Conservation (phyloP, 2,329 filamentous ascomycete species). For the Colletotrichum liaoningense region DNA sequence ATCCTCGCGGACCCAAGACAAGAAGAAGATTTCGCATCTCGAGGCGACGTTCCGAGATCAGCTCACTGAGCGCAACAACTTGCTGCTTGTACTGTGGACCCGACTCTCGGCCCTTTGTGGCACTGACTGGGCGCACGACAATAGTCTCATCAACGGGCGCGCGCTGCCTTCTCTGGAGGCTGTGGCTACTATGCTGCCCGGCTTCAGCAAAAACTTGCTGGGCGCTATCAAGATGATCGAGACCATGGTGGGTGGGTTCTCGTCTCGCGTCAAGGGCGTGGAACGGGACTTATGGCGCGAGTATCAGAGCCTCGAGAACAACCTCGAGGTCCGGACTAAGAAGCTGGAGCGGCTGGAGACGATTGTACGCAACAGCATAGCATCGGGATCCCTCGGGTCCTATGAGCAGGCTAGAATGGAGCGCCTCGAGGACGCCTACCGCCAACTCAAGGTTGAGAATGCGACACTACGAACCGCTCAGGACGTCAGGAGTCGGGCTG, state of each 20-base stretch:
- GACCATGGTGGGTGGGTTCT: conserved; percentile 80
- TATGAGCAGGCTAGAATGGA: conserved; percentile 60
- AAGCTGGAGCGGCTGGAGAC: conserved; percentile 89
- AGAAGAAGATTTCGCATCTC: conserved; percentile 78
- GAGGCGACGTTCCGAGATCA: conserved; percentile 89
- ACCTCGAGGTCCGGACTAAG: conserved; percentile 82
- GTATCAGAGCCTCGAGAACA: conserved; percentile 86
- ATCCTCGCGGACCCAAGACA: conserved; percentile 79
- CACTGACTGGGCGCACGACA: conserved; percentile 89
- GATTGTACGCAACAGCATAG: conserved; percentile 75
- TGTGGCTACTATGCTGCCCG: conserved; percentile 85
- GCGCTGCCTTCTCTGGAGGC: conserved; percentile 85
- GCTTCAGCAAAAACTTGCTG: conserved; percentile 90
- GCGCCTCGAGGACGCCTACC: conserved; percentile 70
- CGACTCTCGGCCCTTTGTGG: conserved; percentile 87
- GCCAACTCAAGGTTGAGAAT: conserved; percentile 73
- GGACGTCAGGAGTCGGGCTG: conserved; percentile 66
- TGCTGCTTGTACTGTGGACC: conserved; percentile 92
- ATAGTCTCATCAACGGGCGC: conserved; percentile 89
- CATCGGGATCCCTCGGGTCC: conserved; percentile 58
- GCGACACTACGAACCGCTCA: conserved; percentile 75
- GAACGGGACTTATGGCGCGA: conserved; percentile 92
- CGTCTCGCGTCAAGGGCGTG: conserved; percentile 82
- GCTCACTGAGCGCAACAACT: conserved; percentile 86
- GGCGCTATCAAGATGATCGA: conserved; percentile 90